Evolutionary conservation across 305 asterid species (phyloP), one percentile per base, ranked within the genome.

Genomic region (Rubia tinctorum): DNA sequence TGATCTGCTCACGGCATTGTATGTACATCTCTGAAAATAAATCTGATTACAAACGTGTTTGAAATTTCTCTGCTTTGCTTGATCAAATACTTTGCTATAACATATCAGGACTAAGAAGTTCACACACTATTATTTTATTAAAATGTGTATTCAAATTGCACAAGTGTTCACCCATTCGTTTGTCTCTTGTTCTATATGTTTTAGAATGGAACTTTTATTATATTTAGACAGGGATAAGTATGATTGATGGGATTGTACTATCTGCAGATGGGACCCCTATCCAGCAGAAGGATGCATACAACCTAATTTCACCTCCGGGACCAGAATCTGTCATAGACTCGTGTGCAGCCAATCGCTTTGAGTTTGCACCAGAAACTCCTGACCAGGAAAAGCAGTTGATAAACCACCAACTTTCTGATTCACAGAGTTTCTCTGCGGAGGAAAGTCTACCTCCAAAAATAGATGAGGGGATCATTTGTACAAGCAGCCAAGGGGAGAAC

Each of bases 341-440:
- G 45, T 81, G 84, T 78, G 70, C 80, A 66, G 51, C 77, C 59
- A 43, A 81, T 78, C 78, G 83, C 80, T 77, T 77, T 51, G 78
- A 72, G 73, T 75, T 84, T 30, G 86, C 84, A 74, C 95, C 91
- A 7, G 82, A 71, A 47, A 88, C 92, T n/a, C 97, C 97, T 64
- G 88, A 84, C 73, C 86, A 78, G 76, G 81, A 80, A 59, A 85
- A 73, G 80, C 84, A 75, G 77, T 72, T 80, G 42, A 81, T 65
- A 68, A 82, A 73, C 76, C 71, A 71, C 81, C 86, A 80, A 75
- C 71, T 71, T 74, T 65, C 56, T 80, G 86, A 77, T 81, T 76
- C 71, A 45, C 87, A 84, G 2, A 73, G 77, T 76, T 68, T 75
- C 66, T 71, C 78, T 8, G 68, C 63, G 58, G 80, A 75, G 18